Conservation (phyloP, 331 rosid genomes). For the Quercus phellos region DNA sequence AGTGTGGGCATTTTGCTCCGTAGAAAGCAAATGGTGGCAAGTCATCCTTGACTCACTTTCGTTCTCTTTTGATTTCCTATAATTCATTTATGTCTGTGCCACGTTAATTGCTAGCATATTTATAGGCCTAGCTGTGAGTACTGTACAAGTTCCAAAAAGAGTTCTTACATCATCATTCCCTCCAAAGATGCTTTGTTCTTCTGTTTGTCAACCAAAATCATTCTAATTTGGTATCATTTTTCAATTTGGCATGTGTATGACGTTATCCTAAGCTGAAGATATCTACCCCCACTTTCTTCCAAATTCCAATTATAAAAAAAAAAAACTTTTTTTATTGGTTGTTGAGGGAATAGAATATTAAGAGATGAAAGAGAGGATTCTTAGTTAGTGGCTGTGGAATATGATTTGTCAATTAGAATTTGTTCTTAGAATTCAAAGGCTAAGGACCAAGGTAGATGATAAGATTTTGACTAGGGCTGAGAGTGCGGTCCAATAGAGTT, state of each 20-base stretch:
- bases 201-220: neutral
- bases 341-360: too few species aligned
- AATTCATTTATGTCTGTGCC: neutral
- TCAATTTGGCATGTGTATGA: neutral
- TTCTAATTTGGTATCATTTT: neutral
- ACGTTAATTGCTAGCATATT: neutral
- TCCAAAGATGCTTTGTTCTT: neutral
- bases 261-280: neutral
- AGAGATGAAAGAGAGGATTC: too few species aligned
- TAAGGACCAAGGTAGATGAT: too few species aligned
- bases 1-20: neutral
- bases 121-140: slow-evolving; percentile 4
- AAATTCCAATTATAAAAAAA: neutral
- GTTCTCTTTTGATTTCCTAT: slow-evolving; percentile 17
- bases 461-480: too few species aligned
- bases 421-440: too few species aligned
- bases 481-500: too few species aligned
- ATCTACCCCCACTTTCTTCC: neutral
- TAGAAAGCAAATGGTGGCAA: slow-evolving; percentile 23
- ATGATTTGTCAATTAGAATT: too few species aligned
- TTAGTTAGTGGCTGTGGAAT: too few species aligned
- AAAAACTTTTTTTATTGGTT: too few species aligned
- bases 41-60: slow-evolving; percentile 50
- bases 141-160: neutral
- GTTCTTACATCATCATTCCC: neutral